Conservation (phyloP, 1,139 yeast genomes). For the Debaryomycetaceae sp. region DNA sequence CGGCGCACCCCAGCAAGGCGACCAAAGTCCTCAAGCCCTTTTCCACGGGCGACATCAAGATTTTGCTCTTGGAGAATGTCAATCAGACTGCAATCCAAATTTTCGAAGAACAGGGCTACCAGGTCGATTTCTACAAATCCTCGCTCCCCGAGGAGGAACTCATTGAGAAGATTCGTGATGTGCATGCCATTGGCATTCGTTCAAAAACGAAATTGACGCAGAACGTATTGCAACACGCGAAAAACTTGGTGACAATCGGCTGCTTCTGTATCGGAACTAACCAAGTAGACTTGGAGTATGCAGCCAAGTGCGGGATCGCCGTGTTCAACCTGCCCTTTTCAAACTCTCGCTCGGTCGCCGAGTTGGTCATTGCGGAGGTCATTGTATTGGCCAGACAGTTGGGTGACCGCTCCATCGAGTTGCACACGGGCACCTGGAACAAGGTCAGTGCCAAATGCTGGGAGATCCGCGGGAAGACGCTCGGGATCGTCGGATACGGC, state of each 20-base stretch:
- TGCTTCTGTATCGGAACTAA: conserved; percentile 99
- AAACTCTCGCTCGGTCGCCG: conserved; percentile 97
- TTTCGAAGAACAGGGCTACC: conserved; percentile 84
- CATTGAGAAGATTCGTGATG: conserved; percentile 86
- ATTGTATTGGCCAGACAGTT: conserved; percentile 91
- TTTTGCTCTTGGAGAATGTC: conserved; percentile 82
- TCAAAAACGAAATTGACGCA: conserved; percentile 87
- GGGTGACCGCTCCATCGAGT: conserved; percentile 92
- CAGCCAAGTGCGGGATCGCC: conserved; percentile 89
- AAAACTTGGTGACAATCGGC: conserved; percentile 82
- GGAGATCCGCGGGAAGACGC: conserved; percentile 98
- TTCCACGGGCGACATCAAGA: conserved; percentile 85
- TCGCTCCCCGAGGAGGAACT: conserved; percentile 88
- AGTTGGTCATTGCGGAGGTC: conserved; percentile 90
- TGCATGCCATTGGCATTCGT: conserved; percentile 96
- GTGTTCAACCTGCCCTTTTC: conserved; percentile 99
- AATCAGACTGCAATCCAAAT: conserved; percentile 85
- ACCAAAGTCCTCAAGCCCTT: conserved; percentile 76
- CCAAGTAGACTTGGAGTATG: conserved; percentile 88
- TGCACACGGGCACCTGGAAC: conserved; percentile 98
- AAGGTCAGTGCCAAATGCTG: conserved; percentile 92
- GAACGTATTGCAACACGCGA: conserved; percentile 72
- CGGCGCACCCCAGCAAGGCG: conserved; percentile 30
- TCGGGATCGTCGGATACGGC: conserved; percentile 96
- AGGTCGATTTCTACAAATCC: conserved; percentile 87